These are phyloP conservation scores for Alternaria panax DNA, from an alignment of 2,329 filamentous ascomycete species.

Conservation along the genomic window DNA sequence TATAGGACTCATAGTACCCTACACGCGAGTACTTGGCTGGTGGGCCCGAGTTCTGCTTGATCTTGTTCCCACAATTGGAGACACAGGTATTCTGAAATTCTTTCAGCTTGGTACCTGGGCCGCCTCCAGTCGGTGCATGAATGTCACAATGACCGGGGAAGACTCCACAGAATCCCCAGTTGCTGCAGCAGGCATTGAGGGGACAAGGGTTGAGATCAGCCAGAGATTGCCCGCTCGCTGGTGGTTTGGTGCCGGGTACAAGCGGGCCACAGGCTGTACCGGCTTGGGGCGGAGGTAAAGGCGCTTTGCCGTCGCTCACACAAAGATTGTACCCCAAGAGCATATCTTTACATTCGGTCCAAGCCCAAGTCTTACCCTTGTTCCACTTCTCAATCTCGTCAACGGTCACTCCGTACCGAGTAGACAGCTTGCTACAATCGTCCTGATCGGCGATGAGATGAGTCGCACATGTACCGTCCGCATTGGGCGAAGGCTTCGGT, in stretches of 20 bases:
- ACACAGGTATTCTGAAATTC: constrained; percentile 18
- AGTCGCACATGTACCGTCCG: not conserved
- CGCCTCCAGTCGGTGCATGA: constrained; percentile 3
- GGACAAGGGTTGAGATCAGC: constrained; percentile 17
- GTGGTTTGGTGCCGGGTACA: constrained; percentile 39
- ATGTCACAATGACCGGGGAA: constrained; percentile 52
- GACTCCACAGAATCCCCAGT: constrained; percentile 34
- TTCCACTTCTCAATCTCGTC: constrained; percentile 45
- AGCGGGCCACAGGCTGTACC: constrained; percentile 32
- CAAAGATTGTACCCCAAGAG: constrained; percentile 48
- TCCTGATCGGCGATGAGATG: not conserved
- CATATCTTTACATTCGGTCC: constrained; percentile 50
- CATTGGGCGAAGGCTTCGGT: not conserved
- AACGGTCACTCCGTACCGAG: not conserved
- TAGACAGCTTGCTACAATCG: not conserved
- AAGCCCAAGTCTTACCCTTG: constrained; percentile 54
- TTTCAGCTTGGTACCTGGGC: constrained; percentile 11
- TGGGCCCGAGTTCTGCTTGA: constrained; percentile 9
- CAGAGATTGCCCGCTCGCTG: not conserved
- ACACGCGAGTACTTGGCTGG: not conserved
- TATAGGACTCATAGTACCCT: constrained; percentile 21
- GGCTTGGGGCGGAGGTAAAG: constrained; percentile 27
- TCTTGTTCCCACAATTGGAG: constrained; percentile 18
- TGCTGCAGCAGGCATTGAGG: constrained; percentile 19
- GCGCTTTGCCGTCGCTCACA: constrained; percentile 46